These are phyloP conservation scores for Fusarium tjaetaba DNA, from an alignment of 2,329 filamentous ascomycete genomes.

Conservation along the genomic window DNA sequence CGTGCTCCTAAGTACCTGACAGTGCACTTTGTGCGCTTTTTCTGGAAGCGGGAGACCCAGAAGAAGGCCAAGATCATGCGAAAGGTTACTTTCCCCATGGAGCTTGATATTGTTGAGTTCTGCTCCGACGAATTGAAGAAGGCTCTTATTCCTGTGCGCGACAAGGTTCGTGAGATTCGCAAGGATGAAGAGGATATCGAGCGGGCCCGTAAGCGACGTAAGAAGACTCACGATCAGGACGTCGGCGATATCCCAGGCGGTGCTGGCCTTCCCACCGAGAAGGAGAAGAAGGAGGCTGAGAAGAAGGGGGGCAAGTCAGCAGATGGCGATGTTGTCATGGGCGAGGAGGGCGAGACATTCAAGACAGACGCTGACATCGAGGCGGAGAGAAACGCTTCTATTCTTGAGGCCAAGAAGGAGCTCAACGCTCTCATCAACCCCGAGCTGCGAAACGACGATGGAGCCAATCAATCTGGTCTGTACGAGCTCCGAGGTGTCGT, in stretches of 20 bases:
- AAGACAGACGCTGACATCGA: slow-evolving; percentile 96
- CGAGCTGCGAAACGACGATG: slow-evolving; percentile 78
- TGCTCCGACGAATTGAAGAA: slow-evolving; percentile 90
- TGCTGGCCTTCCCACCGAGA: slow-evolving; percentile 61
- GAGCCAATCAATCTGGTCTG: slow-evolving; percentile 91
- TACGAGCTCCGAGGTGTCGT: slow-evolving; percentile 96
- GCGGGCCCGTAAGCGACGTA: slow-evolving; percentile 90
- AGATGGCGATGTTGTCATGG: slow-evolving; percentile 79
- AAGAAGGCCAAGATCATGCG: slow-evolving; percentile 99
- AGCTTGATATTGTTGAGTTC: slow-evolving; percentile 93
- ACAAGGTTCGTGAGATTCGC: slow-evolving; percentile 93
- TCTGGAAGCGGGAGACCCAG: slow-evolving; percentile 93
- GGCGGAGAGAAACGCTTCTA: slow-evolving; percentile 79
- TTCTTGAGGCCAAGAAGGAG: slow-evolving; percentile 87
- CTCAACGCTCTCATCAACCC: slow-evolving; percentile 80
- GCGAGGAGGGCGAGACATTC: slow-evolving; percentile 66
- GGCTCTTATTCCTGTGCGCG: slow-evolving; percentile 87
- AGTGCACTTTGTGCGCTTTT: slow-evolving; percentile 97
- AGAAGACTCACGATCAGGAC: slow-evolving; percentile 65
- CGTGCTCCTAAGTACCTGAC: slow-evolving; percentile 94
- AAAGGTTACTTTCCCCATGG: slow-evolving; percentile 95
- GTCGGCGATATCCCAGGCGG: slow-evolving; percentile 57
- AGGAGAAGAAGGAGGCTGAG: slow-evolving; percentile 62
- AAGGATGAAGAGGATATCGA: slow-evolving; percentile 96
- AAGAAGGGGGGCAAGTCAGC: slow-evolving; percentile 56